Evolutionary conservation across 164 flowering plant genomes (phyloP).

Genomic region (Houttuynia cordata): DNA sequence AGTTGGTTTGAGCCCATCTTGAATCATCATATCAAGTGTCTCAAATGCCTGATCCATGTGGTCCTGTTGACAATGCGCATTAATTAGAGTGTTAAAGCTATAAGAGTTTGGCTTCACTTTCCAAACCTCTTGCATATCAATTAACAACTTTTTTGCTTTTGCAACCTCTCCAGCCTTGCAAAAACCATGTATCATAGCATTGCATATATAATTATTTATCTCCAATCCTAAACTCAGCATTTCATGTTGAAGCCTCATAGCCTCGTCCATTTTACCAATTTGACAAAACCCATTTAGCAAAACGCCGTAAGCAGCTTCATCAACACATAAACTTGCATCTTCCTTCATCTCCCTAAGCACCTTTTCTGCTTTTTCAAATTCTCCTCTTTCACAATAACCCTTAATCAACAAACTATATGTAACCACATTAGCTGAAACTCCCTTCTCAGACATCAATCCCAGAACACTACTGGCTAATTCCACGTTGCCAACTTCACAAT

Average conservation of each 20-base stretch:
- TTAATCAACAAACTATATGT: conserved; percentile 58
- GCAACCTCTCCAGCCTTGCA: conserved; percentile 52
- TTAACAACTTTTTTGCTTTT: conserved; percentile 40
- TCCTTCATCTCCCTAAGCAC: conserved; percentile 35
- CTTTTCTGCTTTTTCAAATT: conserved; percentile 59
- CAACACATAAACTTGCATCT: conserved; percentile 23
- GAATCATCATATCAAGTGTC: conserved; percentile 48
- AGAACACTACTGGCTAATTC: conserved; percentile 42
- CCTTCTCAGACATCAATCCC: conserved; percentile 40
- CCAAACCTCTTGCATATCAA: conserved; percentile 34
- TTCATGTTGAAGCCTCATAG: conserved; percentile 48
- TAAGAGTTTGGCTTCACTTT: conserved; percentile 54
- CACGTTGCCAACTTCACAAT: conserved; percentile 43
- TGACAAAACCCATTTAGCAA: conserved; percentile 65
- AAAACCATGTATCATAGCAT: conserved; percentile 66
- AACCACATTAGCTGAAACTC: conserved; percentile 36
- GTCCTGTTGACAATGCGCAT: conserved; percentile 65
- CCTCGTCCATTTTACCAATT: conserved; percentile 59
- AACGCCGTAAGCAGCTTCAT: conserved; percentile 59
- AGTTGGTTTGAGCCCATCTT: conserved; percentile 40
- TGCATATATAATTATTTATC: conserved; percentile 50
- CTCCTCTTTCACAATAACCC: conserved; percentile 53
- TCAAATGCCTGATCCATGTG: conserved; percentile 33
- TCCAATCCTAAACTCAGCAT: conserved; percentile 56
- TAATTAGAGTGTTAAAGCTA: conserved; percentile 55